Base-by-base conservation (phyloP, 495 filamentous ascomycete genomes). In the Articulospora tetracladia region DNA sequence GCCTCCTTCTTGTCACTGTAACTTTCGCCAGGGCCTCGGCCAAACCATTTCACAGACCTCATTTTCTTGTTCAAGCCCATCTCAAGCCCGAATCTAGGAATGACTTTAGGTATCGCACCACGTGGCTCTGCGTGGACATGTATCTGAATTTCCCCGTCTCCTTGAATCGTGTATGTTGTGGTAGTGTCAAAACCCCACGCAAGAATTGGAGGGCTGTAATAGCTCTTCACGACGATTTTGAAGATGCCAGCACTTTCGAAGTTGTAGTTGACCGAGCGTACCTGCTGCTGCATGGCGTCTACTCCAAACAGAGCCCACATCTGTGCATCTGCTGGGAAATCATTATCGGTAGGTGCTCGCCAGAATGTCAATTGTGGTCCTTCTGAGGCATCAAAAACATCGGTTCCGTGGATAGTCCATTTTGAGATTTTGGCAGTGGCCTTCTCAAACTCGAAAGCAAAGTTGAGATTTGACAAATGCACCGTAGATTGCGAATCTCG, bases 1-100 rank as follows among this genome's bases (percentile, higher is more conserved):
- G 84, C 76, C 1, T 73, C 63, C 65, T 87, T 86, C 71, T 77
- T 84, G 69, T 90, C 87, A n/a, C 72, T 59, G 63, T 89, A 90
- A 12, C 73, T 76, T 67, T 87, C 83, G 0, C 79, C 81, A 0
- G 87, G 86, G 0, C 87, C 87, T 2, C 83, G 77, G 0, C 87
- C 87, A 61, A 83, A 85, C 85, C 86, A 89, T 12, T 68, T 61
- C 0, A 77, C 83, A 26, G 68, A 63, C 19, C 75, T 72, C 3
- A 80, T 66, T 1, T 28, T 25, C 32, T 53, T 57, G 1, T 86
- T 58, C 22, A 50, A 2, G 0, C 71, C 70, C 34, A 84, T 73
- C 1, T 78, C 79, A 0, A 88, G 68, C 0, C 86, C 86, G 32
- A 86, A 73, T 23, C 86, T 77, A 3, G 84, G 59, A 87, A 77